Percentiles rank a stretch among this genome's conserved stretches.
phyloP scores from a whole-genome alignment of 441 rosid species.

The Erodium chrysanthum region DNA sequence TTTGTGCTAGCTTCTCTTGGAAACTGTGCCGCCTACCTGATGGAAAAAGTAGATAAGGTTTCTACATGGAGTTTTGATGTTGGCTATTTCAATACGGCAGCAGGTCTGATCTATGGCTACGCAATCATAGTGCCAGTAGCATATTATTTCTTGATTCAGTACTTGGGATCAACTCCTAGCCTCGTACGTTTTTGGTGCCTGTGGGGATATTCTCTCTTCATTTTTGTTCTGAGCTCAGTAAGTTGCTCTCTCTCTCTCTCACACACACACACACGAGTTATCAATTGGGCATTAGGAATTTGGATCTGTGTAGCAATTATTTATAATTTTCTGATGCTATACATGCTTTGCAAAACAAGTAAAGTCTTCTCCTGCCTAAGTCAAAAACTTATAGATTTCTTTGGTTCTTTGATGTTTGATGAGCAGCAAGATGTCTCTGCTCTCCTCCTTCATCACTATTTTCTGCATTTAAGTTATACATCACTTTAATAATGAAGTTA shows the following conservation, averaged over 20 bases:
- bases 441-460: neutral
- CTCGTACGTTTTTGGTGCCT: conserved; percentile 79
- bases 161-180: conserved; percentile 71
- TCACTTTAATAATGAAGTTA: neutral
- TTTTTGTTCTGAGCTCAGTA: conserved; percentile 57
- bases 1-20: conserved; percentile 74
- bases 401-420: neutral
- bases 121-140: conserved; percentile 65
- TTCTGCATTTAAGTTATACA: neutral
- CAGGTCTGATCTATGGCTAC: conserved; percentile 55
- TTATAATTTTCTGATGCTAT: neutral
- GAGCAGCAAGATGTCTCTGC: neutral
- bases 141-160: conserved; percentile 68
- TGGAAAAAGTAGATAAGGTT: conserved; percentile 37
- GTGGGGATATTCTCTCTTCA: conserved; percentile 92
- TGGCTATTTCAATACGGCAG: conserved; percentile 65
- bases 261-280: neutral
- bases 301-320: neutral
- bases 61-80: conserved; percentile 82
- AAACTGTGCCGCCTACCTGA: conserved; percentile 77
- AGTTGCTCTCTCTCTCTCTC: conserved; percentile 23
- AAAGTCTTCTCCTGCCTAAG: neutral
- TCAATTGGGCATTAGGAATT: neutral
- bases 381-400: neutral
- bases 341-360: neutral